Evolutionary conservation across 179 eudicot species (phyloP).

Genomic region (Beta macrorhiza): DNA sequence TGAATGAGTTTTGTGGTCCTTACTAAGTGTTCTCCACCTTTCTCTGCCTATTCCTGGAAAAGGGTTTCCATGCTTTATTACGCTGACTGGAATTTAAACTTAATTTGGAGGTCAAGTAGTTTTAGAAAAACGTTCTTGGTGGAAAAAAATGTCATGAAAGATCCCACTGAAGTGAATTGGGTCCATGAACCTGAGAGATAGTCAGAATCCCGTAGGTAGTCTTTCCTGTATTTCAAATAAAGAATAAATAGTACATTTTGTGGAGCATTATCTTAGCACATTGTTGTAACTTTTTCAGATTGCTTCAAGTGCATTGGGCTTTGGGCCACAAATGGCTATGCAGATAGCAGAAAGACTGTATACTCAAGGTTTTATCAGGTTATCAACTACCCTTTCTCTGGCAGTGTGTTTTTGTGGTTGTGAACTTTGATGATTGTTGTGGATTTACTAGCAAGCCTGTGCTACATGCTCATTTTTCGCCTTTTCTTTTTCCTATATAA

Average conservation of each 20-base stretch:
- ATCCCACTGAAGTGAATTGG: too few relatives aligned
- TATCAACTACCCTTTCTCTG: slow-evolving; percentile 16
- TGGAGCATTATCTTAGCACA: slow-evolving; percentile 9
- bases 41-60: neutral
- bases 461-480: neutral
- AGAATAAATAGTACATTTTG: neutral
- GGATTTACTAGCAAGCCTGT: neutral
- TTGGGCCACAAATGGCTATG: slow-evolving; percentile 92
- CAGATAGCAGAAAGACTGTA: slow-evolving; percentile 92
- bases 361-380: slow-evolving; percentile 98
- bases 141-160: too few relatives aligned
- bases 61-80: neutral
- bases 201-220: too few relatives aligned
- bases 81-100: neutral
- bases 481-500: slow-evolving; percentile 1
- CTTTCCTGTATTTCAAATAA: neutral
- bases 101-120: neutral
- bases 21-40: neutral
- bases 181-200: too few relatives aligned
- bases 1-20: neutral
- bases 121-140: too few relatives aligned
- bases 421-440: neutral
- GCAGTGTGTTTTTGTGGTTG: neutral
- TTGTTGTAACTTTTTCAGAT: slow-evolving; percentile 49
- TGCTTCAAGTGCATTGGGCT: slow-evolving; percentile 92